Conservation (phyloP, 2,329 filamentous ascomycete genomes). For the Moelleriella libera region DNA sequence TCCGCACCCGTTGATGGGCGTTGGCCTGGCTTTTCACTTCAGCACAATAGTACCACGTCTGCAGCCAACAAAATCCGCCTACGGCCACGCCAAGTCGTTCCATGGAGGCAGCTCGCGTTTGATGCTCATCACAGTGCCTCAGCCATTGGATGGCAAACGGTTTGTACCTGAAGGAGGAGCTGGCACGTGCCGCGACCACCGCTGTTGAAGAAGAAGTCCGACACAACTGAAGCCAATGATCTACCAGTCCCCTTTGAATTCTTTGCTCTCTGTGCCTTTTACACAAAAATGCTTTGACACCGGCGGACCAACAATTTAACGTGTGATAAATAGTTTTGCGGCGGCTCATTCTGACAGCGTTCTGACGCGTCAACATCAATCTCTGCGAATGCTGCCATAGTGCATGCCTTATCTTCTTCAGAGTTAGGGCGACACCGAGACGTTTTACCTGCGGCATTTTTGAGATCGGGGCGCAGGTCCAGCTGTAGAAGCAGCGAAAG, state of each 20-base stretch:
- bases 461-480: conserved; percentile 18
- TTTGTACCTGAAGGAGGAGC: neutral
- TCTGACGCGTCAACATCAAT: conserved; percentile 4
- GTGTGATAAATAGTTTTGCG: neutral
- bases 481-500: conserved; percentile 26
- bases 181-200: neutral
- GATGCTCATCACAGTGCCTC: neutral
- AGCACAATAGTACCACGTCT: conserved; percentile 16
- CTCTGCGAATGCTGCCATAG: conserved; percentile 13
- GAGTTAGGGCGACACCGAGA: conserved; percentile 13
- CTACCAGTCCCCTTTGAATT: neutral
- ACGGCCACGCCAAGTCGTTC: conserved; percentile 6
- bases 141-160: neutral
- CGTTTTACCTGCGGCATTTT: conserved; percentile 15
- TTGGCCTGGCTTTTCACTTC: conserved; percentile 12
- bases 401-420: conserved; percentile 19
- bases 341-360: neutral
- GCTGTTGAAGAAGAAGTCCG: neutral
- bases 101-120: conserved; percentile 3
- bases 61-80: conserved; percentile 11
- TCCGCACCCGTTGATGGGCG: conserved; percentile 8
- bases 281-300: neutral
- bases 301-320: neutral
- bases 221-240: neutral
- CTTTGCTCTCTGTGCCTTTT: neutral